Base-by-base conservation (phyloP, 768 basidiomycete species). In the Tylopilus felleus region DNA sequence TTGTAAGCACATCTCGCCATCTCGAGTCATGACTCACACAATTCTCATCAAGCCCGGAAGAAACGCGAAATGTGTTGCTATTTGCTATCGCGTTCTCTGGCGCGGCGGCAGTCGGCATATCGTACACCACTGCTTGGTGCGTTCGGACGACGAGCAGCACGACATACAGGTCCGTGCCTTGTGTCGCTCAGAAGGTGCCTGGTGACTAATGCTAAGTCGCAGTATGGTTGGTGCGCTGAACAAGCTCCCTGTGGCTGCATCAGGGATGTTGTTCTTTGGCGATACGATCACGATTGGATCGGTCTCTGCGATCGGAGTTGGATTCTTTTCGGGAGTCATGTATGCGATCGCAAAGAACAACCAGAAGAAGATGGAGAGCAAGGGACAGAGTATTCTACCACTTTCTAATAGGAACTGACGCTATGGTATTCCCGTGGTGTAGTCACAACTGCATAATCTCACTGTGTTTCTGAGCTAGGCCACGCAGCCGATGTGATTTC, bases 111-210 rank as follows among this genome's bases (percentile, higher is more conserved):
- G 97, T 97, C 28, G 93, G 93, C 43, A 99, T 99, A 64, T 98
- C 94, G 13, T 99, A 94, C 69, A 93, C 94, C 8, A 99, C 97
- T 8, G 96, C 97, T 10, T 99, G 97, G 97, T 98, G 97, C 68
- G 84, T 99, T 29, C 86, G 97, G 45, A 87, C 87, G 21, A 98
- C 96, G 27, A 92, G 90, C 60, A 98, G 95, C 58, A 98, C 97
- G 42, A 99, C 97, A n/a, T 99, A 98, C 74, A 95, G 92, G 88
- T 89, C 55, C 46, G 79, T 61, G 22, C 40, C 22, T 49, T 14
- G 40, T 17, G 38, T 17, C 38, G 6, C 28, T 38, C 25, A 44
- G 27, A 29, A 35, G 19, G 41, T 47, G 27, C 25, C 22, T 21
- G 19, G 39, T 31, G 33, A 51, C 58, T 60, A 21, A 70, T 3